Conservation (phyloP, 176 grass and related monocot species). For the Musa acuminata region DNA sequence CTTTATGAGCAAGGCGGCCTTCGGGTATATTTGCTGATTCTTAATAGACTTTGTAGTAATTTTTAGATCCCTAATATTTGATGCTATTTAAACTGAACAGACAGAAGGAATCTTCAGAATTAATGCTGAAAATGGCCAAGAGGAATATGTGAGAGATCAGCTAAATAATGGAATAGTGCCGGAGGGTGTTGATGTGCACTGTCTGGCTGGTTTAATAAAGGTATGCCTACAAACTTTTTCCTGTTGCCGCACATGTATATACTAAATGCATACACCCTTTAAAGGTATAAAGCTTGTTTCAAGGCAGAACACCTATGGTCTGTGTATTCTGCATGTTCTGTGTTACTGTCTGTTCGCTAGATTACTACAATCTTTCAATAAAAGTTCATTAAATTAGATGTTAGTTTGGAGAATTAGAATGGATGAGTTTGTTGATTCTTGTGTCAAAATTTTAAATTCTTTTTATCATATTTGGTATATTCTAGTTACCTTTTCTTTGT, state of each 20-base stretch:
- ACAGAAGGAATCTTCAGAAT: conserved; percentile 81
- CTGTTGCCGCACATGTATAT: no score
- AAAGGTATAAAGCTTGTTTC: no score
- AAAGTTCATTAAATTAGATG: not conserved
- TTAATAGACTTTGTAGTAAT: conserved; percentile 2
- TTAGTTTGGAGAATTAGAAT: not conserved
- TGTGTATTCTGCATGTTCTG: not conserved
- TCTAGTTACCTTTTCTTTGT: no score
- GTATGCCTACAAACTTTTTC: conserved; percentile 20
- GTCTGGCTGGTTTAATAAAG: conserved; percentile 75
- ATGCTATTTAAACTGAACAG: conserved; percentile 32
- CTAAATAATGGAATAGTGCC: conserved; percentile 60
- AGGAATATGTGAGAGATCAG: conserved; percentile 67
- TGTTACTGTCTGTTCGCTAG: not conserved
- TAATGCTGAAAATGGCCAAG: conserved; percentile 71
- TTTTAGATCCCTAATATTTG: not conserved
- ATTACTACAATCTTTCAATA: not conserved
- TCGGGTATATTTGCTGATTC: conserved; percentile 21
- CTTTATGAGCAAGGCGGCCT: conserved; percentile 69
- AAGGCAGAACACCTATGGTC: no score
- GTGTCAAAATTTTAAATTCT: not conserved
- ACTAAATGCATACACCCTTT: no score
- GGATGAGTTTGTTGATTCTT: not conserved
- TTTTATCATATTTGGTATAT: no score
- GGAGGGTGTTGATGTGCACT: conserved; percentile 67